These are phyloP conservation scores for Eragrostis tef DNA, from an alignment of 202 grass and related monocot species.

Conservation along the genomic window DNA sequence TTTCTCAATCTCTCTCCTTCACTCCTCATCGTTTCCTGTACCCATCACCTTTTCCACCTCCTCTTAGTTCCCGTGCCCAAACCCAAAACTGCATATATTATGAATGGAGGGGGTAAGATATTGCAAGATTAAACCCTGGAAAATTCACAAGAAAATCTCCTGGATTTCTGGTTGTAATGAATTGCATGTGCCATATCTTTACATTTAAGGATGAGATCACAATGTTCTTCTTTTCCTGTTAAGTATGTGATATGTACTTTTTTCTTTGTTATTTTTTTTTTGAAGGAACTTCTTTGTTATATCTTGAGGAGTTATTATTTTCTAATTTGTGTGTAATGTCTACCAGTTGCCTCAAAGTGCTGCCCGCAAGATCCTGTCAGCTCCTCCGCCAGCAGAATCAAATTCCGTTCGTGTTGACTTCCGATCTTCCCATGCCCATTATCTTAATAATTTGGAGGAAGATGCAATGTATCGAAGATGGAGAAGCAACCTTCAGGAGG, in stretches of 20 bases:
- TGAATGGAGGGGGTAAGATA: no score
- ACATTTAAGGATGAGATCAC: conserved; percentile 12
- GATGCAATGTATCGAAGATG: conserved; percentile 88
- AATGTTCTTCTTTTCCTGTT: conserved; percentile 21
- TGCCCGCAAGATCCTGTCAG: conserved; percentile 74
- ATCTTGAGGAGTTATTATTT: conserved; percentile 29
- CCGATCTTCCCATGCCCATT: conserved; percentile 84
- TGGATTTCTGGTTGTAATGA: conserved; percentile 28
- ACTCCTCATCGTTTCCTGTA: no score
- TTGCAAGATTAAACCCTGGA: not conserved
- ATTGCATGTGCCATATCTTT: conserved; percentile 32
- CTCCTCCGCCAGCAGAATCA: conserved; percentile 78
- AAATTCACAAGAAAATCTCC: not conserved
- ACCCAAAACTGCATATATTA: no score
- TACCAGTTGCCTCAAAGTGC: conserved; percentile 82
- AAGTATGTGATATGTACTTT: conserved; percentile 6
- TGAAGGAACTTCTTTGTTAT: no score
- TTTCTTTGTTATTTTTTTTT: conserved; percentile 42
- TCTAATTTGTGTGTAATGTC: conserved; percentile 43
- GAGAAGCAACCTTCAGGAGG: conserved; percentile 96
- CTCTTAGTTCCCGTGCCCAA: no score
- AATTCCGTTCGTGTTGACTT: conserved; percentile 91
- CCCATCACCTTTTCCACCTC: no score
- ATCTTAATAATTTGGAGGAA: conserved; percentile 97
- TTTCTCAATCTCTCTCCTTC: no score